Base-by-base conservation (phyloP, 2,329 filamentous ascomycete species). In the Penicillium brevicompactum region DNA sequence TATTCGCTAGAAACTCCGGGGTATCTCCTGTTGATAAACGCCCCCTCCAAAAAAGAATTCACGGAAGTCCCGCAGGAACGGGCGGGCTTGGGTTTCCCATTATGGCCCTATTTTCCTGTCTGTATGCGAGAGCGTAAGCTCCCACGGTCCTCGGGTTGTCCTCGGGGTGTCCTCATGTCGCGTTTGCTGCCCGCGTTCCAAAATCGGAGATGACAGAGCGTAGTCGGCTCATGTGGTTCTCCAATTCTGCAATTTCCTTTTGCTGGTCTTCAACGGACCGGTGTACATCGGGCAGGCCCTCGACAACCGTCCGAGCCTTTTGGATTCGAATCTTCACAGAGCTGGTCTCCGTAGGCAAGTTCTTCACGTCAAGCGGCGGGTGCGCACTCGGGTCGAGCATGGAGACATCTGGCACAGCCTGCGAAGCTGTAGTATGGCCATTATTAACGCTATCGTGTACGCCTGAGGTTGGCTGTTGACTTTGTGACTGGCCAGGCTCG, bases 321-420 rank as follows among this genome's bases (percentile, higher is more conserved):
- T 92, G 88, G 55, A 97, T 84, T 74, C 91, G 90, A 74, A 92
- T 87, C 74, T 91, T 92, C 65, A 97, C 80, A 34, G 84, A 83
- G 67, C 91, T 89, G 1, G 90, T 89, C 34, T 90, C 91, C 2
- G 86, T 84, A 2, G 89, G 86, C 14, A 97, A 84, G 64, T 96
- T 89, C 72, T 96, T 95, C 58, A 84, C 80, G 57, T 86, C 81
- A 44, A 87, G 75, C 16, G 80, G 74, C 80, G 74, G 65, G 68
- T 69, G 69, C 51, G 61, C 59, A 48, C 59, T 70, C 27, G 68
- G 63, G 13, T 64, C 66, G 27, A 69, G 56, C 2, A 58, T 60
- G 18, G 66, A 46, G 24, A 67, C 60, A 13, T 65, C 68, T 30
- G 63, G 22, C 18, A 60, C 59, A 63, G 69, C 56, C 56, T 74